phyloP scores from a whole-genome alignment of 345 rosid genomes.

The Limnanthes douglasii region DNA sequence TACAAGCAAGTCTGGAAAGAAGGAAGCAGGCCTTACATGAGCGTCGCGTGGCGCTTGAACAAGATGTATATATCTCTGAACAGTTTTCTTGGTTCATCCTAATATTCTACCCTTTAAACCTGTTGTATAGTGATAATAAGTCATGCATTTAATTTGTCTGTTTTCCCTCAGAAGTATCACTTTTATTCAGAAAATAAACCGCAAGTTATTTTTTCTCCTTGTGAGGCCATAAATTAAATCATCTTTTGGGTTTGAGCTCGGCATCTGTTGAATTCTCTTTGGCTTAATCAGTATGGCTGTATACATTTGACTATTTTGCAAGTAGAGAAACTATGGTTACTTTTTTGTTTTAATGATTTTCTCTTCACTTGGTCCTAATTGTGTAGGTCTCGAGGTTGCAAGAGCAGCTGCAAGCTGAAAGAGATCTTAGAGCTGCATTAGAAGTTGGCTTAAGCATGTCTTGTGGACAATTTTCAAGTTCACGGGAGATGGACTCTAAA shows the following conservation, averaged over 20 bases:
- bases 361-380: conserved; percentile 12
- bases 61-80: conserved; percentile 54
- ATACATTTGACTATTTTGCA: background rate
- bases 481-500: conserved; percentile 90
- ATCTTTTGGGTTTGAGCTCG: background rate
- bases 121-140: no score
- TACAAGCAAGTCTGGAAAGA: conserved; percentile 94
- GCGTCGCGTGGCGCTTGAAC: conserved; percentile 94
- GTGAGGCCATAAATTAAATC: background rate
- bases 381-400: conserved; percentile 83
- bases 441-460: conserved; percentile 99
- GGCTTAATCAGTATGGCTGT: background rate
- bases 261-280: background rate
- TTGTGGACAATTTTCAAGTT: conserved; percentile 66
- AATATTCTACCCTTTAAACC: no score
- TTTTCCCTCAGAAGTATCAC: background rate
- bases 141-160: background rate
- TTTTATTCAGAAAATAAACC: background rate
- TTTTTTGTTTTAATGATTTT: conserved; percentile 1
- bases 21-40: conserved; percentile 99
- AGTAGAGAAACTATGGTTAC: background rate
- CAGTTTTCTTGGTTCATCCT: conserved; percentile 2
- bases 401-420: conserved; percentile 98
- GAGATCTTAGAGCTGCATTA: conserved; percentile 95
- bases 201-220: background rate